These are phyloP conservation scores for Candolleomyces eurysporus DNA, from an alignment of 768 basidiomycete species.

Conservation along the genomic window DNA sequence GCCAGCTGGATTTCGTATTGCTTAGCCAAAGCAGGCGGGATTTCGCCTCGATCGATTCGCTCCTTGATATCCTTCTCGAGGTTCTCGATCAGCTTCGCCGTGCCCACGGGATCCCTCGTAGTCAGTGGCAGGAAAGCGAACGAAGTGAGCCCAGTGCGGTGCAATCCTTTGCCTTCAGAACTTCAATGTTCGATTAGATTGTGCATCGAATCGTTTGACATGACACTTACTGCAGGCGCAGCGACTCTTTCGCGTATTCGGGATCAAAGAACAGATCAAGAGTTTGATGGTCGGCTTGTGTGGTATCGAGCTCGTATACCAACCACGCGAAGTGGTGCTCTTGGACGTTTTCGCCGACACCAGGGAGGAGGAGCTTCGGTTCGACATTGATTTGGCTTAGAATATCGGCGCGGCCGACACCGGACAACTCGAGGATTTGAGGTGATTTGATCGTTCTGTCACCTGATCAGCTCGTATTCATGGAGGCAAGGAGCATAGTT, in stretches of 20 bases:
- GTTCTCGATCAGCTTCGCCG: constrained; percentile 15
- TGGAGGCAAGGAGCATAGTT: neutral
- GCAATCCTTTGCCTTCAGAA: constrained; percentile 21
- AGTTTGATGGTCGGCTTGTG: constrained; percentile 8
- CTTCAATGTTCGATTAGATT: constrained; percentile 7
- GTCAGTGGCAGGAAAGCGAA: constrained; percentile 28
- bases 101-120: constrained; percentile 14
- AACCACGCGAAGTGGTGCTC: constrained; percentile 9
- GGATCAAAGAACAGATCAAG: constrained; percentile 3
- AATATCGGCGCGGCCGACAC: constrained; percentile 13
- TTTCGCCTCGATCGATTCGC: constrained; percentile 17
- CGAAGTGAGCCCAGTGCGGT: constrained; percentile 23
- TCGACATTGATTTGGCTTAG: constrained; percentile 10
- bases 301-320: constrained; percentile 9
- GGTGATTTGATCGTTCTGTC: constrained; percentile 13
- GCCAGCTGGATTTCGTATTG: constrained; percentile 39
- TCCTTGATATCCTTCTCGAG: constrained; percentile 23
- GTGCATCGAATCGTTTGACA: neutral
- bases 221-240: constrained; percentile 4
- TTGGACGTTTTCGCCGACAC: constrained; percentile 17
- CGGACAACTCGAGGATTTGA: constrained; percentile 17
- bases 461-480: neutral
- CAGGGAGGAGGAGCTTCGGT: constrained; percentile 13
- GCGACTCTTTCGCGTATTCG: constrained; percentile 3
- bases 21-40: constrained; percentile 32